Percentiles rank a stretch among this genome's conserved stretches.
These are phyloP conservation scores for Daldinia sp. DNA, from an alignment of 2,329 filamentous ascomycete genomes.

Conservation along the genomic window DNA sequence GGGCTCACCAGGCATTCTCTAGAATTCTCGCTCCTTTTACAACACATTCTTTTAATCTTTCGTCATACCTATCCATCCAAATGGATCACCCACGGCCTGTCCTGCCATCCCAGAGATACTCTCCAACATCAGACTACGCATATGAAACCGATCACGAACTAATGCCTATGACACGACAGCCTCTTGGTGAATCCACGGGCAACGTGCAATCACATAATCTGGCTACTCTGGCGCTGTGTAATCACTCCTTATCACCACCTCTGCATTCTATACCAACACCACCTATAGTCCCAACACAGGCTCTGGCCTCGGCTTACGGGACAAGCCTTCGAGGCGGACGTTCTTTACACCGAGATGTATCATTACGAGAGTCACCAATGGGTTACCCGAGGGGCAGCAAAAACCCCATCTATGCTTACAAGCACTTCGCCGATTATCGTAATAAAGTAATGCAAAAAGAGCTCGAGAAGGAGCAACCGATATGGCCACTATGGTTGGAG, in stretches of 20 bases:
- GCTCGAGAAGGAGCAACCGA: conserved; percentile 68
- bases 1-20: conserved; percentile 49
- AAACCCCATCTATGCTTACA: conserved; percentile 72
- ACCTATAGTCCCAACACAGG: conserved; percentile 63
- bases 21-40: conserved; percentile 51
- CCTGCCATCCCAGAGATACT: conserved; percentile 65
- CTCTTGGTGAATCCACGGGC: conserved; percentile 65
- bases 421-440: conserved; percentile 74
- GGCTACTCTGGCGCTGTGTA: conserved; percentile 58
- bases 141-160: conserved; percentile 59
- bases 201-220: conserved; percentile 61
- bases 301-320: conserved; percentile 63
- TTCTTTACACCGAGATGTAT: conserved; percentile 53
- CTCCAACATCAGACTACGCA: conserved; percentile 59
- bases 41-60: conserved; percentile 51
- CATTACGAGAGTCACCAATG: conserved; percentile 52
- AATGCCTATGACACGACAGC: conserved; percentile 56
- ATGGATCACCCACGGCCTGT: conserved; percentile 61
- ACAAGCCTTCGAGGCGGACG: conserved; percentile 51
- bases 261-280: conserved; percentile 57
- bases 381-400: conserved; percentile 52
- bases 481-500: conserved; percentile 73
- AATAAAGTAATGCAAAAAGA: conserved; percentile 74
- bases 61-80: conserved; percentile 41
- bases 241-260: conserved; percentile 59